Conservation (phyloP, 352 stramenopile species). For the Globisporangium sylvaticum region DNA sequence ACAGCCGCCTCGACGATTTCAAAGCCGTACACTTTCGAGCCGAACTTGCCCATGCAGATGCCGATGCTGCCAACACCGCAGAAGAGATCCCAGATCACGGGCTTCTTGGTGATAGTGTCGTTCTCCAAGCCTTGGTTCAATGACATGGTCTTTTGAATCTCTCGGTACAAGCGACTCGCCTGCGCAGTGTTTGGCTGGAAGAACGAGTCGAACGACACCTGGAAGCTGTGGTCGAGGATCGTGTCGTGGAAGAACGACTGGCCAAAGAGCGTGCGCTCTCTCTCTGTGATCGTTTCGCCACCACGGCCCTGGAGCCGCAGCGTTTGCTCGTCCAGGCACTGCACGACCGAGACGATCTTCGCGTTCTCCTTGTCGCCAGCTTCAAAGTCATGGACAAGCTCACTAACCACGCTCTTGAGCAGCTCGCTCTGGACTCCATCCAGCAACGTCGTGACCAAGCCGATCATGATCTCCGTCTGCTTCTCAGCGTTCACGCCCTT, state of each 20-base stretch:
- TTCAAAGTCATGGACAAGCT: constrained; percentile 23
- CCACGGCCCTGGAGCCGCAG: constrained; percentile 31
- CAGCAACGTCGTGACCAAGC: constrained; percentile 54
- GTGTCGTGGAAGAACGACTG: constrained; percentile 46
- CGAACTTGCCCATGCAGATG: constrained; percentile 58
- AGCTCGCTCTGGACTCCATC: constrained; percentile 27
- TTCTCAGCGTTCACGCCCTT: constrained; percentile 27
- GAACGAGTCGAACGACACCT: constrained; percentile 71
- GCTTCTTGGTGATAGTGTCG: constrained; percentile 23
- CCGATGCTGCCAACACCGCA: constrained; percentile 78
- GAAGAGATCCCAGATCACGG: constrained; percentile 76
- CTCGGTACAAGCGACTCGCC: constrained; percentile 48
- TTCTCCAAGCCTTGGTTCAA: neutral
- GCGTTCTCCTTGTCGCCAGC: neutral
- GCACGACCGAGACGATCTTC: constrained; percentile 54
- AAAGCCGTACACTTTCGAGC: constrained; percentile 54
- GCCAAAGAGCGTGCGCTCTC: constrained; percentile 44
- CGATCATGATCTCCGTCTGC: constrained; percentile 53
- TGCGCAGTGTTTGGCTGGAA: constrained; percentile 76
- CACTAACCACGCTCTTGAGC: constrained; percentile 30
- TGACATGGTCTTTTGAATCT: constrained; percentile 40
- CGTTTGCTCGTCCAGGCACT: constrained; percentile 58
- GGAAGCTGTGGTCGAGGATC: constrained; percentile 55
- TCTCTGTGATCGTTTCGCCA: neutral
- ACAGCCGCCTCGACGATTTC: constrained; percentile 63